Conservation (phyloP, 2,329 filamentous ascomycete species). For the Fusarium lyarnte region DNA sequence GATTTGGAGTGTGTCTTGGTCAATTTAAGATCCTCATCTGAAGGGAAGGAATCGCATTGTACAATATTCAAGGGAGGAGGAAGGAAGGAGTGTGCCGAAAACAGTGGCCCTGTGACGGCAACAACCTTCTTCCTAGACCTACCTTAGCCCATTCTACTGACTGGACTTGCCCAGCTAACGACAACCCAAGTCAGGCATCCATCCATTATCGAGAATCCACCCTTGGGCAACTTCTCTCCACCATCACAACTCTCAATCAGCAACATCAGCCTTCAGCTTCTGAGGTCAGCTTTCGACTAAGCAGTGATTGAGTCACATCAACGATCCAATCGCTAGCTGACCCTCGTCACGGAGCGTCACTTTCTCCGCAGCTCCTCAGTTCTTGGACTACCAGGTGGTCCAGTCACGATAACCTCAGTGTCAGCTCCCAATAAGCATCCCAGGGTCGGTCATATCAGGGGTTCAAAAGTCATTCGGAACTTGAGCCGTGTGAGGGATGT, state of each 20-base stretch:
- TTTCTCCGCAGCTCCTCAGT: not conserved
- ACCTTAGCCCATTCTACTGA: not conserved
- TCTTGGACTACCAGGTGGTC: not conserved
- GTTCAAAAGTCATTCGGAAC: constrained; percentile 21
- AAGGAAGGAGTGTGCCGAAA: constrained; percentile 27
- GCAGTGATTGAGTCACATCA: not conserved
- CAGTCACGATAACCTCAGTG: constrained; percentile 24
- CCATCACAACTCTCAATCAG: not conserved
- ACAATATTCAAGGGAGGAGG: constrained; percentile 1
- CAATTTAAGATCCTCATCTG: not conserved
- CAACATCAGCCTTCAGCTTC: not conserved
- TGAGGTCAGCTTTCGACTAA: not conserved
- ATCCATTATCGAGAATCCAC: constrained; percentile 20
- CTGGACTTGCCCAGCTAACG: constrained; percentile 5
- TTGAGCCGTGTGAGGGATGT: constrained; percentile 17
- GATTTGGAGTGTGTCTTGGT: not conserved
- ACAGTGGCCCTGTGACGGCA: constrained; percentile 14
- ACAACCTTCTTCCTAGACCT: constrained; percentile 11
- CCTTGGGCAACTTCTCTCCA: constrained; percentile 9
- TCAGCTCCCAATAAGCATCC: constrained; percentile 15
- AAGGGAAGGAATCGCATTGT: not conserved
- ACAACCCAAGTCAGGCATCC: constrained; percentile 15
- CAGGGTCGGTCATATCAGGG: constrained; percentile 4
- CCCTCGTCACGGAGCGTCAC: not conserved
- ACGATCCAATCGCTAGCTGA: not conserved